phyloP scores from a whole-genome alignment of 2,329 filamentous ascomycete species.

The Fusarium nygamai region DNA sequence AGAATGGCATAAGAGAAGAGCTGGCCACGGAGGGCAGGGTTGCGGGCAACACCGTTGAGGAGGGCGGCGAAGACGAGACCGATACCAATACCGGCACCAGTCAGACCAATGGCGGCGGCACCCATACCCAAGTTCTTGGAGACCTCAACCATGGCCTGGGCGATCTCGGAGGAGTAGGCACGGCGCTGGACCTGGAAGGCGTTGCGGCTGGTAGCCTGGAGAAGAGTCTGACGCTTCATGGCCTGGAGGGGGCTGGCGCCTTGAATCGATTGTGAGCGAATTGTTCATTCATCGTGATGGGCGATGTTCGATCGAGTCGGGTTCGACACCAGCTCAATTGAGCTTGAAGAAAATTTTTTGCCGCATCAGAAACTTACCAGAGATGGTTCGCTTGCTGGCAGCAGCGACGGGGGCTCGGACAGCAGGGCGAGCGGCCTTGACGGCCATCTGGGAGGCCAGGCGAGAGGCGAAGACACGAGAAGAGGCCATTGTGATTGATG shows the following conservation, averaged over 20 bases:
- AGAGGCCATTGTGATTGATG: slow-evolving; percentile 80
- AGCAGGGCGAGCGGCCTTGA: slow-evolving; percentile 82
- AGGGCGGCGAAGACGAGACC: slow-evolving; percentile 93
- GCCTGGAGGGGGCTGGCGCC: slow-evolving; percentile 74
- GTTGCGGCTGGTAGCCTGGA: slow-evolving; percentile 73
- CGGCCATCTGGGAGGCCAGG: slow-evolving; percentile 79
- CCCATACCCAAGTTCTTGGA: slow-evolving; percentile 93
- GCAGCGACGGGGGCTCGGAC: slow-evolving; percentile 70
- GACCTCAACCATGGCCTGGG: slow-evolving; percentile 87
- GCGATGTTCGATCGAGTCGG: slow-evolving; percentile 47
- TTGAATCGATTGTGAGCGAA: slow-evolving; percentile 51
- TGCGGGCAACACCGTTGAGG: slow-evolving; percentile 89
- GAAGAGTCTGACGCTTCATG: slow-evolving; percentile 78
- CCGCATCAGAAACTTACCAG: slow-evolving; percentile 65
- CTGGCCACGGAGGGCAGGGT: slow-evolving; percentile 93
- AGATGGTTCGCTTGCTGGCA: slow-evolving; percentile 80
- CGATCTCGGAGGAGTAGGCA: slow-evolving; percentile 88
- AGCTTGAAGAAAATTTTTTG: slow-evolving; percentile 47
- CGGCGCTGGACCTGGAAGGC: slow-evolving; percentile 73
- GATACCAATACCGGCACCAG: slow-evolving; percentile 94
- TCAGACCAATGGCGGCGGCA: slow-evolving; percentile 89
- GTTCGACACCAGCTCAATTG: slow-evolving; percentile 42
- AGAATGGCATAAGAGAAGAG: slow-evolving; percentile 97
- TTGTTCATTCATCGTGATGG: slow-evolving; percentile 41
- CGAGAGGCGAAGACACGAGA: slow-evolving; percentile 81